A percentile compares a stretch with the other conserved stretches of the same genome.
phyloP scores from a whole-genome alignment of 768 basidiomycete genomes.

The Mycena galopus region DNA sequence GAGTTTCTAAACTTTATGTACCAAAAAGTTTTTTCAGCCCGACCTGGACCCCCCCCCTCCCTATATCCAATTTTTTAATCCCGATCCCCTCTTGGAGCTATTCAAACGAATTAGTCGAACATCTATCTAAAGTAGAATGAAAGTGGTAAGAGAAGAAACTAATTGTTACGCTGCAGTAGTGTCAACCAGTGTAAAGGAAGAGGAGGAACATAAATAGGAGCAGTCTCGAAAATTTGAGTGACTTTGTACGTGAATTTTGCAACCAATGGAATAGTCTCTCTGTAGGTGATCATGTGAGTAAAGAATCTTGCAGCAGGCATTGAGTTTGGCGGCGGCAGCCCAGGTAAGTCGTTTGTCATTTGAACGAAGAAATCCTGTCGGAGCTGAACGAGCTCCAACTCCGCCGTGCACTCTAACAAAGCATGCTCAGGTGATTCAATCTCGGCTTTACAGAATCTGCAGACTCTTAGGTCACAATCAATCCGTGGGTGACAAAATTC shows the following conservation, averaged over 20 bases:
- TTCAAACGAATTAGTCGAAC: not conserved
- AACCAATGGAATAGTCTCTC: not conserved
- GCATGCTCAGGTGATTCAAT: slow-evolving; percentile 6
- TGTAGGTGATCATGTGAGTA: no score
- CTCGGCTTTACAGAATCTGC: not conserved
- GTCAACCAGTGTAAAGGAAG: not conserved
- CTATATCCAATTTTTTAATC: no score
- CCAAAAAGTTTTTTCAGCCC: no score
- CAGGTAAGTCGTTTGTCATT: no score
- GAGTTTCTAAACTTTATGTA: no score
- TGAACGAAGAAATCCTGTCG: no score
- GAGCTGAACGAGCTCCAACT: not conserved
- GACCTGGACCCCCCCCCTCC: no score
- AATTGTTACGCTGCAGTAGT: no score
- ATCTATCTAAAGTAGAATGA: not conserved
- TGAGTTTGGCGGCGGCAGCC: no score
- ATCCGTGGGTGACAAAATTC: not conserved
- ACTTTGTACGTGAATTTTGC: not conserved
- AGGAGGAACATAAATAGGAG: not conserved
- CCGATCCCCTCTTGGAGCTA: no score
- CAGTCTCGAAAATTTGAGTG: not conserved
- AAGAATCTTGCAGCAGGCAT: no score
- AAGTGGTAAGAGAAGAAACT: not conserved
- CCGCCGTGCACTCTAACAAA: not conserved
- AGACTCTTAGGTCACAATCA: not conserved